These are phyloP conservation scores for Cladosporium phlei DNA, from an alignment of 2,329 filamentous ascomycete species.

Conservation along the genomic window DNA sequence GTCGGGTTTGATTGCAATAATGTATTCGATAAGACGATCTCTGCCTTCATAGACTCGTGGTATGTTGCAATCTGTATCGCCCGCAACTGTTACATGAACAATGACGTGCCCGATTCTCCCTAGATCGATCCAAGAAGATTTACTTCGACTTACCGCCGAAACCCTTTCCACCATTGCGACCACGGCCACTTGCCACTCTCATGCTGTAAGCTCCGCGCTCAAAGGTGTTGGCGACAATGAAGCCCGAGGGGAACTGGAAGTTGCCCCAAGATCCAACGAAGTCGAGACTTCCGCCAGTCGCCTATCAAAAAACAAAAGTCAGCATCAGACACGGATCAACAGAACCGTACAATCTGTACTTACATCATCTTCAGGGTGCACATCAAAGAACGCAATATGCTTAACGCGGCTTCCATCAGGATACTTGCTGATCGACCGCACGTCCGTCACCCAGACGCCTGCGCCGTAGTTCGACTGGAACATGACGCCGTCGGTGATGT, in stretches of 20 bases:
- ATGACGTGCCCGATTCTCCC: no score
- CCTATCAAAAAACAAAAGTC: no score
- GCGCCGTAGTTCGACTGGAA: constrained; percentile 51
- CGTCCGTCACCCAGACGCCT: constrained; percentile 39
- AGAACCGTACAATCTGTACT: no score
- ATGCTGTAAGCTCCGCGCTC: constrained; percentile 38
- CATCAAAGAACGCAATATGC: constrained; percentile 33
- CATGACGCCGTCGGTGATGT: constrained; percentile 41
- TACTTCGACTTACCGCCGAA: constrained; percentile 21
- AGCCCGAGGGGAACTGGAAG: constrained; percentile 39
- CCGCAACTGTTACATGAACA: no score
- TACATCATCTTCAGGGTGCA: constrained; percentile 35
- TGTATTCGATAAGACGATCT: no score
- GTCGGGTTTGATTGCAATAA: no score
- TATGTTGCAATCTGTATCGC: no score
- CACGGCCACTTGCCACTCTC: constrained; percentile 19
- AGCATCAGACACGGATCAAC: no score
- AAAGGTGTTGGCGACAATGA: constrained; percentile 47
- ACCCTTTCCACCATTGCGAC: constrained; percentile 18
- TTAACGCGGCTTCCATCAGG: constrained; percentile 29
- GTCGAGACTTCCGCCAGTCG: constrained; percentile 33
- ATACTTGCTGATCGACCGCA: constrained; percentile 29
- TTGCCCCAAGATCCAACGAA: constrained; percentile 42
- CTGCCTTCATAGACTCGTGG: no score
- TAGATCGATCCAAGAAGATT: no score